Base-by-base conservation (phyloP, 768 basidiomycete species). In the Termitomyces titanicus region DNA sequence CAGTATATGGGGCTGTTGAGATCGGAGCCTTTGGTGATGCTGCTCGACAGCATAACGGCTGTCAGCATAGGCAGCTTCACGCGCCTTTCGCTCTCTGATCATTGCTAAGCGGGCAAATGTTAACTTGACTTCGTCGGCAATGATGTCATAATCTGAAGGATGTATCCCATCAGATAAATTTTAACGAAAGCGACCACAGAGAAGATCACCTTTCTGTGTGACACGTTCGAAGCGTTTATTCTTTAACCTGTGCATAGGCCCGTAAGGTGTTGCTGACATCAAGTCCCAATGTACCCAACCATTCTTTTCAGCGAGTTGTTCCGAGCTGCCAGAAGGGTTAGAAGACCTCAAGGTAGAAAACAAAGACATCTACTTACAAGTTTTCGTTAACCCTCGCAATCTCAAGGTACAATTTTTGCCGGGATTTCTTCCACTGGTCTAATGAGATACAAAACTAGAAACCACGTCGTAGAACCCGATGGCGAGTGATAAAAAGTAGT, bases 231-330 rank as follows among this genome's bases (percentile, higher is more conserved):
- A 45, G 13, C 74, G 60, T 5, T 56, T 68, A 24, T 56, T 73
- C 64, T 77, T 79, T 35, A 65, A 61, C 2, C 69, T 59, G 50
- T 72, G 68, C 20, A 83, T 63, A 6, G 62, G 40, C 2, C 73
- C 72, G 61, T 75, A 85, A 3, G 72, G 56, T 2, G 69, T 70
- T 3, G 70, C 67, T 12, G 68, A 67, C 33, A 78, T 31, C 22
- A 87, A 65, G 57, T 83, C 76, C 24, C 57, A 60, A 13, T 67
- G 60, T 1, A 70, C 55, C 74, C 79, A 84, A 6, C 81, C 81
- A 57, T 77, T 62, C 3, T 44, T n/a, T 0, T 43, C 12, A 0
- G 79, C 79, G 25, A 76, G 59, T 0, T 0, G 0, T 46, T 61
- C 65, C 18, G 70, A 71, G 48, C 83, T 84, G 31, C 12, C 24